Base-by-base conservation (phyloP, 1,139 yeast genomes). In the Suhomyces terraborum region DNA sequence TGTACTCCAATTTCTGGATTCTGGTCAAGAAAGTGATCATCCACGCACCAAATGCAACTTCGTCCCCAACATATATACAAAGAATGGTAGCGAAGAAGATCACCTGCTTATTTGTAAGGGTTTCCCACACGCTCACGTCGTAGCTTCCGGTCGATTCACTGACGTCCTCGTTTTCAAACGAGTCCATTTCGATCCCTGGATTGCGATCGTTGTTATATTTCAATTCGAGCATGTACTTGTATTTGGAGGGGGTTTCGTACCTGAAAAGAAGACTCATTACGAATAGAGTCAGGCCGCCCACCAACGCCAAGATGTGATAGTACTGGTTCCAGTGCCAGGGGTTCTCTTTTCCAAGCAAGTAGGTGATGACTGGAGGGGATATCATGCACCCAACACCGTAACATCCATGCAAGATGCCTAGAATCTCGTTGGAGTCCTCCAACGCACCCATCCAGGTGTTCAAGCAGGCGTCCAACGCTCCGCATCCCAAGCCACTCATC, bases 11-110 rank as follows among this genome's bases (percentile, higher is more conserved):
- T 0, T 67, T 48, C 48, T 79, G 75, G 34, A 80, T 71, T 24
- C 82, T 67, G 21, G 78, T 59, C 35, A 82, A 56, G 51, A 73
- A 84, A 14, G 84, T 76, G 48, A 80, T 73, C 30, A 82, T 52
- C 89, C 89, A 84, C 1, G 83, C 68, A 0, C 88, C 89, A 46
- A 84, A 77, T 3, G 84, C 73, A n/a, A 77, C 75, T 55, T 83
- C 89, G 6, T 80, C 79, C 2, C 93, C 91, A 23, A 82, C 73
- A 51, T 83, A 83, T 8, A 79, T 54, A 56, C 83, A 82, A 32
- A 84, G 58, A 37, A 74, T 69, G 0, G 66, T 24, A 1, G 88
- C 67, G 50, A 79, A 75, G 13, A 72, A 53, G 59, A 77, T 61
- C 8, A 82, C 73, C 17, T 73, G 56, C 25, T 66, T 72, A 36